Percentiles rank a stretch among this genome's conserved stretches.
These are phyloP conservation scores for Chrysochromulina tobinii DNA, from an alignment of 78 protist species.

Conservation along the genomic window DNA sequence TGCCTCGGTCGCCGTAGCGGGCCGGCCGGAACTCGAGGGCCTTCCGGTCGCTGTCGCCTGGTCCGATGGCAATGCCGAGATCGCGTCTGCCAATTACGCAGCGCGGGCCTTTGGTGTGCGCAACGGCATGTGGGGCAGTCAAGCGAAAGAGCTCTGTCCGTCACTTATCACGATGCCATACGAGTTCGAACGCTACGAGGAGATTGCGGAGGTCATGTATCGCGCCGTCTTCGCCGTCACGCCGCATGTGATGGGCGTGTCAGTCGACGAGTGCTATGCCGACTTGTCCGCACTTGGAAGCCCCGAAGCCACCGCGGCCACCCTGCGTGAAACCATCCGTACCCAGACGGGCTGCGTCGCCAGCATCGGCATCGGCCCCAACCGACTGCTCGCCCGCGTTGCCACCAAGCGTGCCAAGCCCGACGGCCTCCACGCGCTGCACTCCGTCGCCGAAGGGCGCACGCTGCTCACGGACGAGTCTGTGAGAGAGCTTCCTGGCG, in stretches of 20 bases:
- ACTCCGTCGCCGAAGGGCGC: background rate
- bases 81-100: slow-evolving; percentile 17
- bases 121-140: background rate
- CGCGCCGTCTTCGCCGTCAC: background rate
- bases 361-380: slow-evolving; percentile 9
- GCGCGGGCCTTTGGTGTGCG: slow-evolving; percentile 8
- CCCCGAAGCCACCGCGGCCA: background rate
- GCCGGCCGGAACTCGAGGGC: background rate
- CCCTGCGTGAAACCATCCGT: background rate
- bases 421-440: background rate
- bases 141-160: slow-evolving; percentile 2
- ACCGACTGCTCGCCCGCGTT: slow-evolving; percentile 10
- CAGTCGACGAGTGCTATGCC: slow-evolving; percentile 2
- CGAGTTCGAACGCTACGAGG: slow-evolving; percentile 27
- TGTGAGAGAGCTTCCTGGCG: slow-evolving; percentile 1
- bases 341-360: slow-evolving; percentile 21
- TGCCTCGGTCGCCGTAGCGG: slow-evolving; percentile 31
- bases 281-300: background rate
- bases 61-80: background rate
- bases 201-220: slow-evolving; percentile 4
- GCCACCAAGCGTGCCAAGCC: slow-evolving; percentile 37
- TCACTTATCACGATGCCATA: background rate
- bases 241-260: slow-evolving; percentile 19
- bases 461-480: no score
- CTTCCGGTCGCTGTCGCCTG: slow-evolving; percentile 36